phyloP scores from a whole-genome alignment of 139 green algal species.

The Tetradesmus obliquus region DNA sequence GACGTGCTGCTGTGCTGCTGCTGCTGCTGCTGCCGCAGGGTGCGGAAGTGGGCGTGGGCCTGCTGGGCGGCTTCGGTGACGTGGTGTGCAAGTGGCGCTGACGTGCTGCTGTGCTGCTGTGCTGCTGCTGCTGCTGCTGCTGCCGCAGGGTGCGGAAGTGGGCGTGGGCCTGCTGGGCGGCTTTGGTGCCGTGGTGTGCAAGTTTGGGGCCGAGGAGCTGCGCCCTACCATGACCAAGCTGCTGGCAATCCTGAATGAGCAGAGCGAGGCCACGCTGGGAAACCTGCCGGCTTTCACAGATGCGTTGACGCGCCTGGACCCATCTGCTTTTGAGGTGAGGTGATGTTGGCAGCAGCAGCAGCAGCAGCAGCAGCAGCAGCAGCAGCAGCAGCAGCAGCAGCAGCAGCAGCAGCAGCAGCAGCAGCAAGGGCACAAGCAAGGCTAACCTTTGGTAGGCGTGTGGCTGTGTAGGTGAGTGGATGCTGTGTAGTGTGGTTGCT shows the following conservation, averaged over 20 bases:
- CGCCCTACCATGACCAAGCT: background rate
- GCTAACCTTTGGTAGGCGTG: background rate
- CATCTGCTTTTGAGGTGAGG: background rate
- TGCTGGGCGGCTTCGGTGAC: slow-evolving; percentile 10
- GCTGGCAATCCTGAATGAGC: background rate
- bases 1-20: too few species aligned
- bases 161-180: background rate
- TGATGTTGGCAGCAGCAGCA: background rate
- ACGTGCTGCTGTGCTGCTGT: too few species aligned
- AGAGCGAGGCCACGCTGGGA: background rate
- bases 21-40: too few species aligned
- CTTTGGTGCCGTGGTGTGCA: slow-evolving; percentile 30
- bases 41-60: background rate
- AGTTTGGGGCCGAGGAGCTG: slow-evolving; percentile 22
- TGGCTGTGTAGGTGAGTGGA: background rate
- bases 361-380: background rate
- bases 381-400: too few species aligned
- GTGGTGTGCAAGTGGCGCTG: slow-evolving; percentile 41
- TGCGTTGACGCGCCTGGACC: background rate
- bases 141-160: background rate
- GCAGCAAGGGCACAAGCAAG: background rate
- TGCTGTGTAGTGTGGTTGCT: too few species aligned
- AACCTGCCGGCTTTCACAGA: background rate
- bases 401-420: background rate
- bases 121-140: too few species aligned